Evolutionary conservation across 2,329 filamentous ascomycete species (phyloP), one percentile per base, ranked within the genome.

Genomic region (Zymoseptoria tritici): DNA sequence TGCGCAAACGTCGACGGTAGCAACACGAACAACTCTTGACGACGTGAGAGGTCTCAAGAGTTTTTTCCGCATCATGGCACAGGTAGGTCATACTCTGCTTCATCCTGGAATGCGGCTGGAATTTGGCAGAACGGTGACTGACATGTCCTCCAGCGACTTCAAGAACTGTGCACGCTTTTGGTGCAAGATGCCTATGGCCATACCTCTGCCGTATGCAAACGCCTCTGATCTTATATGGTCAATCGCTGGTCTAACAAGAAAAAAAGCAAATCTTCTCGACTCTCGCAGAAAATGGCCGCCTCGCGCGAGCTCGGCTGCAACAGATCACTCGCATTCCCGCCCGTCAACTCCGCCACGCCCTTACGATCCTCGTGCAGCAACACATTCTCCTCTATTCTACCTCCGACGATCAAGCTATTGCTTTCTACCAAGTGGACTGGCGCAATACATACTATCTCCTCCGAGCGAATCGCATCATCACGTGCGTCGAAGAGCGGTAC

Each of bases 181-280:
- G 87, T 97, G 64, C 86, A 91, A 72, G 91, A 97, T 73, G 82
- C 90, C 61, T 93, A 94, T 75, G 94, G 94, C 72, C 90, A 96
- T 78, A 85, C 97, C 60, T 91, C 91, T 63, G 90, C 91, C 73
- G 93, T 97, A 88, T 71, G 88, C 13, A 46, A 79, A 52, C 49
- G 56, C 31, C 59, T 24, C 20, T 46, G 19, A 46, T 46, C 36
- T 9, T 49, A 24, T 21, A 21, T 2, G 19, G 11, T 26, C 52
- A 54, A 19, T 22, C 22, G 52, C 52, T 54, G 36, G 36, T 46
- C 36, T 46, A 46, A 46, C 36, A 46, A 46, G 36, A 51, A 54
- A 26, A 56, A 50, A 59, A 97, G 92, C 88, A 90, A 76, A 91
- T 97, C 71, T 91, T 96, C 71, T 83, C 85, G 54, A 83, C 86